Base-by-base conservation (phyloP, 202 grass and related monocot species). In the Schoenoplectus triqueter region DNA sequence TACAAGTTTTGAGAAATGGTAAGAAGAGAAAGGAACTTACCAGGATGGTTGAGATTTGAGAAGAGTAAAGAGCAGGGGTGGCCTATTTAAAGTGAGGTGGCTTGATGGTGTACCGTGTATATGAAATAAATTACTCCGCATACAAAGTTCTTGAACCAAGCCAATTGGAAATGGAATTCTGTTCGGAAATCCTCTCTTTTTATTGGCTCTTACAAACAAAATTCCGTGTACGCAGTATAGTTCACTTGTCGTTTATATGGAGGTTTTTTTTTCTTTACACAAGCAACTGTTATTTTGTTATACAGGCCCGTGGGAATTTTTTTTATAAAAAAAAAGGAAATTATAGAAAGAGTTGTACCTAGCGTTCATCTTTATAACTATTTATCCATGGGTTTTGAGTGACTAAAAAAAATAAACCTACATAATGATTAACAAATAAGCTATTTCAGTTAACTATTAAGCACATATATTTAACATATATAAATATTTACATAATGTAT, bases 61-160 rank as follows among this genome's bases (percentile, higher is more conserved):
- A 83, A 68, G 81, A 70, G 22, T 11, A 65, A 15, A 15, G 64
- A 83, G 31, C 19, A 70, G 14, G 22, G 64, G 47, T 48, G 20
- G 47, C 64, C 11, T 81, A 81, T 65, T 83, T 83, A 83, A 39
- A 62, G 20, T 83, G 5, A 55, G 80, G 18, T 66, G 80, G 80
- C 63, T 54, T 80, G 56, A 19, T 49, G n/a, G 3, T 49, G 15
- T 20, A 9, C 11, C 0, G n/a, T 47, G 31, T 44, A 41, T 81
- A 7, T 54, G 56, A 82, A 76, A 39, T 31, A 15, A 54, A 31
- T 40, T 15, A 31, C 49, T 69, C 9, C 9, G 52, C 15, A 56
- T 10, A 57, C 5, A 10, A 6, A 64, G 10, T 40, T 80, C 7
- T 10, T 79, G 14, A 10, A 64, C 61, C 31, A 41, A 69, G 65